phyloP scores from a whole-genome alignment of 306 rosid genomes.

The Vigna mungo region DNA sequence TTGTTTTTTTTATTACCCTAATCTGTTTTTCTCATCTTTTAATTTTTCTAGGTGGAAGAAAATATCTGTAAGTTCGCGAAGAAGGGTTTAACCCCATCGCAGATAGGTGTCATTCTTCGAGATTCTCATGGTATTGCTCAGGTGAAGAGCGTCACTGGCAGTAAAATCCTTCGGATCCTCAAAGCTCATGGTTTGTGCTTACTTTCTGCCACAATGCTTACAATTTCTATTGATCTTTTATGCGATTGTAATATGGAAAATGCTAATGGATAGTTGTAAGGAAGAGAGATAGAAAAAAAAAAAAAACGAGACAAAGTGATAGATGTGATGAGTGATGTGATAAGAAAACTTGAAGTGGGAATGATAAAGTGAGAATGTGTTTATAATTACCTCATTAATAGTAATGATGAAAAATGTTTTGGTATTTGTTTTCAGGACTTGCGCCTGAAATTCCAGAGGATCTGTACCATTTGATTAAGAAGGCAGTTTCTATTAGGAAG shows the following conservation, averaged over 20 bases:
- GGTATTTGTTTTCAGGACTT: slow-evolving; percentile 58
- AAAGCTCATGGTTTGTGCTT: slow-evolving; percentile 76
- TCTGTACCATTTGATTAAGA: slow-evolving; percentile 89
- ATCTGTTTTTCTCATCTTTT: not conserved
- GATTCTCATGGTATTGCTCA: slow-evolving; percentile 97
- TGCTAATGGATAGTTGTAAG: not conserved
- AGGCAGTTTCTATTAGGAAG: slow-evolving; percentile 84
- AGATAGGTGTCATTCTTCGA: slow-evolving; percentile 93
- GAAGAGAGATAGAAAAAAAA: not conserved
- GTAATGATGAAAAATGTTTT: not conserved
- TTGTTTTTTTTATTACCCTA: no score
- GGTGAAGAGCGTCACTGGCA: slow-evolving; percentile 83
- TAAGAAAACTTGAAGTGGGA: not conserved
- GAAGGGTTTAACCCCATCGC: slow-evolving; percentile 92
- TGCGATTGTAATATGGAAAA: not conserved
- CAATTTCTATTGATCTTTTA: not conserved
- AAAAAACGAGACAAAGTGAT: not conserved
- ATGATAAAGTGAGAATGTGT: not conserved
- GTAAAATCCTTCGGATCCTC: slow-evolving; percentile 82
- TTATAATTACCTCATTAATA: not conserved
- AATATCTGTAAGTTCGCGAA: slow-evolving; percentile 88
- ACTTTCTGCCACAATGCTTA: not conserved
- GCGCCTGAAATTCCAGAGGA: slow-evolving; percentile 97
- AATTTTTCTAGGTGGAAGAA: slow-evolving; percentile 67
- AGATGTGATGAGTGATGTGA: not conserved